Percentiles rank a stretch among this genome's conserved stretches.
phyloP scores from a whole-genome alignment of 768 basidiomycete species.

The Mycena rosella region DNA sequence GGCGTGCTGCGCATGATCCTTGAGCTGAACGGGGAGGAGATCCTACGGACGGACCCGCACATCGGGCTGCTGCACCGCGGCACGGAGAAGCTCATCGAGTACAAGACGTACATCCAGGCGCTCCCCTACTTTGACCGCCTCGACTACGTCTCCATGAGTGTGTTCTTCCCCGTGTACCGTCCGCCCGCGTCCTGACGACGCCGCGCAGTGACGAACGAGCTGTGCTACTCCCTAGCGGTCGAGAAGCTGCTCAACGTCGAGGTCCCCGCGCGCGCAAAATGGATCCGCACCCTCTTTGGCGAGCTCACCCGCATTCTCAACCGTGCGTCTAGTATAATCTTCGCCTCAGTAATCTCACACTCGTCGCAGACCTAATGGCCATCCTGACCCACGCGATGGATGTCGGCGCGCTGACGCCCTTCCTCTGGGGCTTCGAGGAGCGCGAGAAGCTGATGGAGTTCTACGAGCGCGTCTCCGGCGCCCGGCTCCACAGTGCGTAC shows the following conservation, averaged over 20 bases:
- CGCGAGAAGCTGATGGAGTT: conserved; percentile 99
- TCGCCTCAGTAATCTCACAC: too few relatives aligned
- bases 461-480: conserved; percentile 98
- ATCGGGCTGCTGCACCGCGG: conserved; percentile 97
- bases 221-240: conserved; percentile 96
- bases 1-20: conserved; percentile 98
- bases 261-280: conserved; percentile 96
- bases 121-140: conserved; percentile 98
- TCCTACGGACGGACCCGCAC: conserved; percentile 92
- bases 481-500: conserved; percentile 97
- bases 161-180: conserved; percentile 46
- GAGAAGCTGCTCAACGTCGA: conserved; percentile 98
- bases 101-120: conserved; percentile 98
- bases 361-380: conserved; percentile 96
- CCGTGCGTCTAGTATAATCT: conserved; percentile 62
- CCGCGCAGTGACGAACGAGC: conserved; percentile 93
- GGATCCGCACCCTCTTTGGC: conserved; percentile 97
- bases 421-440: conserved; percentile 99
- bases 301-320: conserved; percentile 97
- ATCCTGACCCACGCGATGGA: conserved; percentile 96
- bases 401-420: conserved; percentile 97
- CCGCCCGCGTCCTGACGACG: conserved; percentile 3
- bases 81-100: conserved; percentile 98
- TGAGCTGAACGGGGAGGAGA: conserved; percentile 97
- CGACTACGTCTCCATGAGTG: conserved; percentile 99